Percentiles rank a stretch among this genome's conserved stretches.
phyloP scores from a whole-genome alignment of 164 flowering plant species.

The Vitis labrusca region DNA sequence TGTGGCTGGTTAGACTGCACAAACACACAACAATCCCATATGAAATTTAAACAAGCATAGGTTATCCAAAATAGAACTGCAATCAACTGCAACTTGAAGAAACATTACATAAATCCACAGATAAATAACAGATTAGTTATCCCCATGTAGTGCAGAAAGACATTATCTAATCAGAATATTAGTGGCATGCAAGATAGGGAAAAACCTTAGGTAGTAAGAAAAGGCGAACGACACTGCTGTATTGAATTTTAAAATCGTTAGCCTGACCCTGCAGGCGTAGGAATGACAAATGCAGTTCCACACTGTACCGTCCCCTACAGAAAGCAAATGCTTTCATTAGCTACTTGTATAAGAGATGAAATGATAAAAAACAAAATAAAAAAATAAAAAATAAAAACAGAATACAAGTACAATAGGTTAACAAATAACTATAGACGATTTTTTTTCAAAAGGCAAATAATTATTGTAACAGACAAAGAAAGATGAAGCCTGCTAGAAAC shows the following conservation, averaged over 20 bases:
- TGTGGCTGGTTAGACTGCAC: slow-evolving; percentile 98
- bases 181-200: too few relatives aligned
- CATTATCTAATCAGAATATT: too few relatives aligned
- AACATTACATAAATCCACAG: too few relatives aligned
- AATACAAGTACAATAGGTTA: too few relatives aligned
- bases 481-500: background rate
- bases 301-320: slow-evolving; percentile 88
- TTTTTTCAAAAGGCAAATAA: too few relatives aligned
- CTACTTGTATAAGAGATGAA: background rate
- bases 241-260: slow-evolving; percentile 97
- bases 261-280: slow-evolving; percentile 93
- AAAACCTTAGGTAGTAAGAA: slow-evolving; percentile 93
- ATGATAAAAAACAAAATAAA: background rate
- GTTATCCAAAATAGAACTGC: too few relatives aligned
- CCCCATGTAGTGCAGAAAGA: too few relatives aligned
- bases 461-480: background rate
- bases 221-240: slow-evolving; percentile 94
- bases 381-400: background rate
- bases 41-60: too few relatives aligned
- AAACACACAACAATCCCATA: too few relatives aligned
- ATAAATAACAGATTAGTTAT: too few relatives aligned
- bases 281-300: slow-evolving; percentile 93
- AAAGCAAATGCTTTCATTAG: slow-evolving; percentile 14
- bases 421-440: too few relatives aligned
- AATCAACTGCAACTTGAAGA: too few relatives aligned